These are phyloP conservation scores for Candolleomyces efflorescens DNA, from an alignment of 768 basidiomycete genomes.

Conservation along the genomic window DNA sequence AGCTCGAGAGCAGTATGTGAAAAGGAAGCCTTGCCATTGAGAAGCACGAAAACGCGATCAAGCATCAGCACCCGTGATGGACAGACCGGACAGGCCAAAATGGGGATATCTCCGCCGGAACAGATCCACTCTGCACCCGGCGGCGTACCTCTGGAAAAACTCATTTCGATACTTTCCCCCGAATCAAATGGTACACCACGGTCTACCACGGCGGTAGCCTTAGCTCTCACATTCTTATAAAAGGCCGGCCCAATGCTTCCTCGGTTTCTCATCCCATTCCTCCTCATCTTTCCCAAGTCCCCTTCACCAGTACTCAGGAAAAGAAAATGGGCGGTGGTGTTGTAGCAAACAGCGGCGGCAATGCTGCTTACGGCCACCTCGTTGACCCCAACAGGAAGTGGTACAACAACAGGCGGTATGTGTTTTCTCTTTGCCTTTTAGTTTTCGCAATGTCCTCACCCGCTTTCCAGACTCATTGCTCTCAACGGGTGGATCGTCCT, in stretches of 20 bases:
- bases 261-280: slow-evolving; percentile 24
- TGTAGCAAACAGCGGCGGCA: slow-evolving; percentile 27
- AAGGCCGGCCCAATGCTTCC: slow-evolving; percentile 22
- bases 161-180: slow-evolving; percentile 1
- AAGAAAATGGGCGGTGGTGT: slow-evolving; percentile 52
- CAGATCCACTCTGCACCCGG: background rate
- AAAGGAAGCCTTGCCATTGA: background rate
- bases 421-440: background rate
- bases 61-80: background rate
- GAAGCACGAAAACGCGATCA: background rate
- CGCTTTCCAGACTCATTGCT: slow-evolving; percentile 48
- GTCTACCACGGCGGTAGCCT: slow-evolving; percentile 7
- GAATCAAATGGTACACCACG: slow-evolving; percentile 32
- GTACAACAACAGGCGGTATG: slow-evolving; percentile 75
- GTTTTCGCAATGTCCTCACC: background rate
- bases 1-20: too few species aligned
- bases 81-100: background rate
- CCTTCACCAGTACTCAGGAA: slow-evolving; percentile 21
- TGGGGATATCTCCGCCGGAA: background rate
- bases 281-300: slow-evolving; percentile 21
- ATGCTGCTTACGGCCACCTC: slow-evolving; percentile 30
- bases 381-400: slow-evolving; percentile 65
- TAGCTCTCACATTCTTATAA: slow-evolving; percentile 23
- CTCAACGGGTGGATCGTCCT: slow-evolving; percentile 71
- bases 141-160: slow-evolving; percentile 45